These are phyloP conservation scores for Candida pseudocylindracea DNA, from an alignment of 1,139 yeast genomes.

Conservation along the genomic window DNA sequence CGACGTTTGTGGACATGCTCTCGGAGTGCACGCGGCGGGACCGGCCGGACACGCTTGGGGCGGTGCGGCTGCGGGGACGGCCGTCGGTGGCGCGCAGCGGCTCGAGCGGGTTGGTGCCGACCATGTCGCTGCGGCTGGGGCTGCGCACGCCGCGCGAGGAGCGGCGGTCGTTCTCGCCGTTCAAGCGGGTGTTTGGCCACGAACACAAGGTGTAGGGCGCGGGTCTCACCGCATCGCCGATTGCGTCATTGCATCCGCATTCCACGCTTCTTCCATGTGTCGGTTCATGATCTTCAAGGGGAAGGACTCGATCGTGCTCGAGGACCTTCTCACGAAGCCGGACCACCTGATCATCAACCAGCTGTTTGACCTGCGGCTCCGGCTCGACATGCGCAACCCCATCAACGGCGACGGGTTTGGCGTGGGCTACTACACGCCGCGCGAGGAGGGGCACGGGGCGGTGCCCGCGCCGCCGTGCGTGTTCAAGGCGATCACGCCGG, in stretches of 20 bases:
- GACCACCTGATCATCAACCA: conserved; percentile 96
- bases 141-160: too few species aligned
- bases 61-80: too few species aligned
- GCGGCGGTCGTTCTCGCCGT: too few species aligned
- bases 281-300: conserved; percentile 29
- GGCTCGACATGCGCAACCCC: conserved; percentile 76
- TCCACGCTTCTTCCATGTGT: conserved; percentile 11
- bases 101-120: too few species aligned
- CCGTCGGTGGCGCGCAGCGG: too few species aligned
- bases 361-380: conserved; percentile 72
- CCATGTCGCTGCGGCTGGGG: too few species aligned
- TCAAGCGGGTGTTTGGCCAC: too few species aligned
- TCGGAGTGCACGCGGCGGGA: too few species aligned
- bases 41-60: too few species aligned
- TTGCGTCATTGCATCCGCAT: neutral
- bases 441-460: conserved; percentile 7
- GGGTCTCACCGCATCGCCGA: too few species aligned
- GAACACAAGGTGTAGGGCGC: too few species aligned
- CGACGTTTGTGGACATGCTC: too few species aligned
- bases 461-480: conserved; percentile 20
- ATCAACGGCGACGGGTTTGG: conserved; percentile 98
- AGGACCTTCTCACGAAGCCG: conserved; percentile 78
- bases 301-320: conserved; percentile 58
- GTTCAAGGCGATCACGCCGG: conserved; percentile 88
- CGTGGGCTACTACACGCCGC: conserved; percentile 72